Evolutionary conservation across 192 early-diverging fungal genomes (phyloP).

Genomic region (Umbelopsis ramanniana): DNA sequence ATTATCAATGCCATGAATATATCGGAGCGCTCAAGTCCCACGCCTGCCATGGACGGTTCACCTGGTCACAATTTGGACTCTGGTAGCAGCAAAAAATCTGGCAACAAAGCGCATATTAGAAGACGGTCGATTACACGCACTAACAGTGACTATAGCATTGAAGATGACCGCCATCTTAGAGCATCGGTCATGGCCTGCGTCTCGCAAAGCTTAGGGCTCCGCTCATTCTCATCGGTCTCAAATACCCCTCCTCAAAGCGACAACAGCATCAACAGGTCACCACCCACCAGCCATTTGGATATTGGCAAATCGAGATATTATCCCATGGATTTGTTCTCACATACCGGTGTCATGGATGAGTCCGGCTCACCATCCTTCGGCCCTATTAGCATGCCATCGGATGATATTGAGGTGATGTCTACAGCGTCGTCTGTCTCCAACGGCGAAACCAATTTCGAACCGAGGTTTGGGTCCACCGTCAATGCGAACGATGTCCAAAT

Average conservation of each 20-base stretch:
- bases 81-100: neutral
- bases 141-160: slow-evolving; percentile 49
- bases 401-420: slow-evolving; percentile 14
- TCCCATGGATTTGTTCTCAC: slow-evolving; percentile 41
- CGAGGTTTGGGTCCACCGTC: neutral
- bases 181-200: slow-evolving; percentile 68
- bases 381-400: slow-evolving; percentile 9
- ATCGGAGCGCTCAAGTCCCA: neutral
- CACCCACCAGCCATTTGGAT: slow-evolving; percentile 37
- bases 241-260: neutral
- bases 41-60: neutral
- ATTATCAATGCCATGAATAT: slow-evolving; percentile 31
- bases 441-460: neutral
- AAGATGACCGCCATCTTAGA: slow-evolving; percentile 61
- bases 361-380: slow-evolving; percentile 14
- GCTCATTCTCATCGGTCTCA: neutral
- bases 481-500: slow-evolving; percentile 70
- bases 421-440: slow-evolving; percentile 9
- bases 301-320: neutral
- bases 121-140: neutral
- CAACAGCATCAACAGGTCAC: neutral
- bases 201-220: slow-evolving; percentile 54
- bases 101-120: neutral
- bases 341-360: slow-evolving; percentile 27
- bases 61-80: neutral